Conservation (phyloP, 179 eudicot genomes). For the Spinacia oleracea region DNA sequence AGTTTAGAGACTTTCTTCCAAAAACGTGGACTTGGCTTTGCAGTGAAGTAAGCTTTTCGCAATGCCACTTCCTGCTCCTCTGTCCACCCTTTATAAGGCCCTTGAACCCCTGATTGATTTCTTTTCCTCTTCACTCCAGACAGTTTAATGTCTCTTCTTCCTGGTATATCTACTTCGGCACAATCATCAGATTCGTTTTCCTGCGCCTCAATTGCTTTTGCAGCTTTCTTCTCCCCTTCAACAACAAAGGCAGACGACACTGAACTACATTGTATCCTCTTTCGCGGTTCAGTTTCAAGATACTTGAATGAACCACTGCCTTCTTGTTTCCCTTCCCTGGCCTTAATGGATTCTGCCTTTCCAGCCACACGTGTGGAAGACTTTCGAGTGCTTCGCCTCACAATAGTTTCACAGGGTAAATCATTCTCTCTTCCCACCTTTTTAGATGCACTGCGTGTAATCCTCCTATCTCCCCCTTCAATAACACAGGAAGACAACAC, state of each 20-base stretch:
- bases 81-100: slow-evolving; percentile 61
- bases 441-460: slow-evolving; percentile 27
- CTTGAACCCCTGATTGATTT: slow-evolving; percentile 36
- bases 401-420: slow-evolving; percentile 4
- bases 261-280: not conserved
- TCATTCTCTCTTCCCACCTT: slow-evolving; percentile 6
- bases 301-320: not conserved
- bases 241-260: slow-evolving; percentile 11
- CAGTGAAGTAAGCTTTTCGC: slow-evolving; percentile 71
- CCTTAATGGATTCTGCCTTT: slow-evolving; percentile 9
- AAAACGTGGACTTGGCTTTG: slow-evolving; percentile 80
- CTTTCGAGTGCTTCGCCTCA: slow-evolving; percentile 5
- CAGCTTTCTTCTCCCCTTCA: slow-evolving; percentile 13
- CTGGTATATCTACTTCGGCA: slow-evolving; percentile 13
- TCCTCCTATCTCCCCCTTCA: slow-evolving; percentile 26
- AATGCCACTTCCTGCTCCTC: slow-evolving; percentile 69
- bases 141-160: slow-evolving; percentile 14
- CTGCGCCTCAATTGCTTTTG: not conserved
- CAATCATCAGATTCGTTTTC: not conserved
- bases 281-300: not conserved
- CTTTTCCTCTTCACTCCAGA: slow-evolving; percentile 65
- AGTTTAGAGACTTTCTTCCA: slow-evolving; percentile 85
- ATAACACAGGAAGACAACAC: slow-evolving; percentile 11
- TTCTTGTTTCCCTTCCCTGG: not conserved
- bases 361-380: not conserved